Conservation (phyloP, 2,329 filamentous ascomycete species). For the Ceratocystis destructans region DNA sequence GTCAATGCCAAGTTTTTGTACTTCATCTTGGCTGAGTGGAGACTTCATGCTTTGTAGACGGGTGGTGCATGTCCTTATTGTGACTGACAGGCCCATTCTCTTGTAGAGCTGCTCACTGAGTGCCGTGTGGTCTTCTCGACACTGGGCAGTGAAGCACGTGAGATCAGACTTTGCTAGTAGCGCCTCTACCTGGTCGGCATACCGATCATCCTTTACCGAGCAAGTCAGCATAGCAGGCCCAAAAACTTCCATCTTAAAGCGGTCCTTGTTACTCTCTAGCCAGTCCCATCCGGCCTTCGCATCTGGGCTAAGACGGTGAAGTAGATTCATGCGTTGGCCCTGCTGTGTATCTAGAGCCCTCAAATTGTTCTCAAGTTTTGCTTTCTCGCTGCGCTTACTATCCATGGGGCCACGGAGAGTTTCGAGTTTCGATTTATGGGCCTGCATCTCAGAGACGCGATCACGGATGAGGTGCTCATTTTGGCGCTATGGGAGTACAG, state of each 20-base stretch:
- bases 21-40: conserved; percentile 41
- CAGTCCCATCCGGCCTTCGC: conserved; percentile 63
- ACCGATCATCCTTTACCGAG: conserved; percentile 58
- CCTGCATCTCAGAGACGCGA: conserved; percentile 23
- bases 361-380: conserved; percentile 35
- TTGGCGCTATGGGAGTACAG: conserved; percentile 26
- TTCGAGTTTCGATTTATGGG: not conserved
- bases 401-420: conserved; percentile 1
- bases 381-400: conserved; percentile 9
- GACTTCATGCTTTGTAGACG: conserved; percentile 41
- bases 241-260: conserved; percentile 64
- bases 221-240: conserved; percentile 72
- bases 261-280: conserved; percentile 55
- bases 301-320: conserved; percentile 48
- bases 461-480: conserved; percentile 40
- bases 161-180: conserved; percentile 40
- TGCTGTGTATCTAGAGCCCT: conserved; percentile 54
- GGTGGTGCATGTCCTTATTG: conserved; percentile 49
- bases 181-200: conserved; percentile 43
- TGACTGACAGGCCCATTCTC: conserved; percentile 53
- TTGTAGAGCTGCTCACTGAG: conserved; percentile 53
- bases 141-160: conserved; percentile 64
- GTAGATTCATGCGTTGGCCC: conserved; percentile 56
- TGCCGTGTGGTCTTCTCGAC: conserved; percentile 56
- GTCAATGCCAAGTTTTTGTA: conserved; percentile 53